Percentiles rank a stretch among this genome's conserved stretches.
phyloP scores from a whole-genome alignment of 1,139 yeast species.

The Yarrowia galli region DNA sequence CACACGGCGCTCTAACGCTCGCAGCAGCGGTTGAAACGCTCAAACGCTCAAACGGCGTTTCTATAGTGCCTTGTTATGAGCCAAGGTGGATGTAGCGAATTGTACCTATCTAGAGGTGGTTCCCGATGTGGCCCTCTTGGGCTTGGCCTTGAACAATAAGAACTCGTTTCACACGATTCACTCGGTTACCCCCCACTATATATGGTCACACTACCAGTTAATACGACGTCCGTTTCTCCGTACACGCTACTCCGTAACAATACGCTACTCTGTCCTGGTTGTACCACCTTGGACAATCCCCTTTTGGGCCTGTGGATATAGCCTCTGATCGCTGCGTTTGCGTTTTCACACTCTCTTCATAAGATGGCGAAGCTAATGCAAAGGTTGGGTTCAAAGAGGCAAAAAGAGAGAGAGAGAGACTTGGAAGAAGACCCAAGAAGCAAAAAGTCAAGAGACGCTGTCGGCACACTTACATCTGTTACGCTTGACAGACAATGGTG shows the following conservation, averaged over 20 bases:
- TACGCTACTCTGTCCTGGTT: background rate
- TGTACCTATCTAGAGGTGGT: too few species aligned
- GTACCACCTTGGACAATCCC: too few species aligned
- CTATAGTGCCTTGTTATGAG: background rate
- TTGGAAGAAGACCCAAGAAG: too few species aligned
- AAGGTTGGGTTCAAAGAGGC: conserved; percentile 11
- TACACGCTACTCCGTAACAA: background rate
- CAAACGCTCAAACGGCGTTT: conserved; percentile 3
- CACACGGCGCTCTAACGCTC: too few species aligned
- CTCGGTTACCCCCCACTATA: background rate
- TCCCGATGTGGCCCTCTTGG: too few species aligned
- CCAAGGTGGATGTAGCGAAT: background rate
- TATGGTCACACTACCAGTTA: background rate
- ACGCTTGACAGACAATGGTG: too few species aligned
- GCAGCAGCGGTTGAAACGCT: background rate
- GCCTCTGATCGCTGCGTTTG: background rate
- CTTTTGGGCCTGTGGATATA: too few species aligned
- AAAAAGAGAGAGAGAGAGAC: background rate
- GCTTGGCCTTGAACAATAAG: too few species aligned
- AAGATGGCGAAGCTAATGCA: conserved; percentile 18
- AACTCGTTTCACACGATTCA: background rate
- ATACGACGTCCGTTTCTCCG: too few species aligned
- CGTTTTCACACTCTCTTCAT: background rate
- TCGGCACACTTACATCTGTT: too few species aligned
- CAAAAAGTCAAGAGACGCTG: too few species aligned